These are phyloP conservation scores for Diddensiella transvaalensis DNA, from an alignment of 805 yeast genomes.

Conservation along the genomic window DNA sequence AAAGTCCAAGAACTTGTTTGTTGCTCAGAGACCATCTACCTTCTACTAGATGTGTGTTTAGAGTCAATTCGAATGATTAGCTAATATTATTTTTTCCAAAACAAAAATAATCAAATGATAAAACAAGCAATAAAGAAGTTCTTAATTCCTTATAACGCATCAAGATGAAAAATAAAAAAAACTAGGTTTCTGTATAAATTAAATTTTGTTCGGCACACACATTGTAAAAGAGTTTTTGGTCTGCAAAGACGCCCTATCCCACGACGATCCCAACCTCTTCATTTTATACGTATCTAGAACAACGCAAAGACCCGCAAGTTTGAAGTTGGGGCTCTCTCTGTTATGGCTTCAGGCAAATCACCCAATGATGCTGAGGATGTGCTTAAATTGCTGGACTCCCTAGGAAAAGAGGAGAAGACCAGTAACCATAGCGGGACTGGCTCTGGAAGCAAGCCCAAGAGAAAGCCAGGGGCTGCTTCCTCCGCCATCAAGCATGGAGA, in stretches of 20 bases:
- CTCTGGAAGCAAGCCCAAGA: constrained; percentile 2
- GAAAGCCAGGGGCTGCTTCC: constrained; percentile 6
- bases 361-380: constrained; percentile 34
- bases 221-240: too few relatives aligned
- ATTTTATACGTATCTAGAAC: too few relatives aligned
- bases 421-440: constrained; percentile 7
- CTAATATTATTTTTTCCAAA: too few relatives aligned
- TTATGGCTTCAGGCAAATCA: constrained; percentile 15
- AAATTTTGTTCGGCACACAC: too few relatives aligned
- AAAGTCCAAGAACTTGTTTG: constrained; percentile 82
- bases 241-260: too few relatives aligned
- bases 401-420: constrained; percentile 28
- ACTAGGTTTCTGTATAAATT: too few relatives aligned
- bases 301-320: too few relatives aligned
- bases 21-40: constrained; percentile 94
- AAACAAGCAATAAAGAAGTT: neutral
- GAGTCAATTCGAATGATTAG: too few relatives aligned
- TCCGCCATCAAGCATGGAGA: constrained; percentile 23
- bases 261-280: neutral
- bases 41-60: constrained; percentile 92
- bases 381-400: constrained; percentile 38
- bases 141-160: too few relatives aligned
- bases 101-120: neutral
- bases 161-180: too few relatives aligned
- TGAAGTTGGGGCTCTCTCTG: too few relatives aligned